Base-by-base conservation (phyloP, 208 protist species). In the Angomonas ambiguus region DNA sequence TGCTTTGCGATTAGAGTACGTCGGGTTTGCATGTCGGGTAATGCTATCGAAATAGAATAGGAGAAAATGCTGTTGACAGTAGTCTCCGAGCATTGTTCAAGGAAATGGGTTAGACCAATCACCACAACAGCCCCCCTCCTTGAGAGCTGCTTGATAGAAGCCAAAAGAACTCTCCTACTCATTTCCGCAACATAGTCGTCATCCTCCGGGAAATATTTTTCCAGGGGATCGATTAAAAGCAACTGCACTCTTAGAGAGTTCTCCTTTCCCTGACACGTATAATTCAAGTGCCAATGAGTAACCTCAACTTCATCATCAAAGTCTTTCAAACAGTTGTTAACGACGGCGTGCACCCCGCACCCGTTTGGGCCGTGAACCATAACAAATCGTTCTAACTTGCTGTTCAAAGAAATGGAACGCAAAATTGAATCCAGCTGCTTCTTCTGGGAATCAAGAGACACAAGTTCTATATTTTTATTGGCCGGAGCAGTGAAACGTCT, bases 151-250 rank as follows among this genome's bases (percentile, higher is more conserved):
- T 25, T 6, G 11, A 59, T 28, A 28, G 10, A 16, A 59, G 2
- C 34, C 24, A 35, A 56, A 20, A 90, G 45, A 10, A 60, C 61
- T 31, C 74, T 63, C 38, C 69, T 51, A 5, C 76, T 71, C 42
- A 87, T 42, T 38, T 79, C 76, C 20, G 78, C 53, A 45, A 83
- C 83, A 3, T 75, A 71, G n/a, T 20, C 31, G 3, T 87, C 87
- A 1, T 76, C 71, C 0, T 65, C 71, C 0, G 78, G 35, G 68
- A 89, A 93, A 56, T 77, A 59, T 27, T 62, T 41, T 66, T 89
- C 80, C 28, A 78, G 49, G 28, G 35, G 55, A 16, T 42, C 32
- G 10, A 80, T 38, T 51, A 93, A 25, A 13, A 82, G 66, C 8
- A 85, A 64, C 10, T 80, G 64, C 3, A 65, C 64, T 22, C 68